Conservation (phyloP, 257 asterid genomes). For the Nicotiana paniculata region DNA sequence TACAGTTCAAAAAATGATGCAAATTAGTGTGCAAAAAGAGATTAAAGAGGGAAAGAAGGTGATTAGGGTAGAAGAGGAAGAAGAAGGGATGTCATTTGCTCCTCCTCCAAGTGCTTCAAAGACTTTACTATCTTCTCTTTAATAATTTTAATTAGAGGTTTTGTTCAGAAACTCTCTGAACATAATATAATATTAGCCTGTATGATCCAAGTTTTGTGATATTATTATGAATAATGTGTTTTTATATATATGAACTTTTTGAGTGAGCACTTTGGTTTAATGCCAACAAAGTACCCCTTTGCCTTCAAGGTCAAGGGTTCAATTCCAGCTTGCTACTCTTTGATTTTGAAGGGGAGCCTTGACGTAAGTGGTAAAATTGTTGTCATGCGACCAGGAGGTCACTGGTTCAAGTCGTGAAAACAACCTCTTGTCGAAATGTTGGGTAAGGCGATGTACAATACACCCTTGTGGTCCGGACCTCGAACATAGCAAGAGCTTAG, state of each 20-base stretch:
- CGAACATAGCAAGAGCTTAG: too few species aligned
- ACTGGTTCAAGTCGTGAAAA: too few species aligned
- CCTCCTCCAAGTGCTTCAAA: constrained; percentile 14
- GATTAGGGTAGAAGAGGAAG: not conserved
- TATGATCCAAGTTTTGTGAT: not conserved
- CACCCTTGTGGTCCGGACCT: too few species aligned
- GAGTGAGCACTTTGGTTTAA: too few species aligned
- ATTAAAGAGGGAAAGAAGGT: not conserved
- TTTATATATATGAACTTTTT: not conserved
- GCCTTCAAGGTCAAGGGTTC: too few species aligned
- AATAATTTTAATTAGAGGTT: not conserved
- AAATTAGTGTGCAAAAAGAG: not conserved
- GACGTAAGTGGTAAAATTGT: too few species aligned
- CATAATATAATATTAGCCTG: not conserved
- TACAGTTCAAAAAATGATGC: constrained; percentile 6
- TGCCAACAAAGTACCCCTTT: too few species aligned
- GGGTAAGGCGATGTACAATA: too few species aligned
- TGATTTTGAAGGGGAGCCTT: too few species aligned
- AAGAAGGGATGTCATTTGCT: constrained; percentile 12
- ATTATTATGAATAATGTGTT: not conserved
- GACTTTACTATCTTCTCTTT: constrained; percentile 35
- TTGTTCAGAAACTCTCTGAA: constrained; percentile 3
- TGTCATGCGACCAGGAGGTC: too few species aligned
- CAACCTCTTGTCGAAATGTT: too few species aligned
- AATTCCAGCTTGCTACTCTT: too few species aligned